Evolutionary conservation across 2,329 filamentous ascomycete genomes (phyloP).

Genomic region (Epicoccum sorghinum): DNA sequence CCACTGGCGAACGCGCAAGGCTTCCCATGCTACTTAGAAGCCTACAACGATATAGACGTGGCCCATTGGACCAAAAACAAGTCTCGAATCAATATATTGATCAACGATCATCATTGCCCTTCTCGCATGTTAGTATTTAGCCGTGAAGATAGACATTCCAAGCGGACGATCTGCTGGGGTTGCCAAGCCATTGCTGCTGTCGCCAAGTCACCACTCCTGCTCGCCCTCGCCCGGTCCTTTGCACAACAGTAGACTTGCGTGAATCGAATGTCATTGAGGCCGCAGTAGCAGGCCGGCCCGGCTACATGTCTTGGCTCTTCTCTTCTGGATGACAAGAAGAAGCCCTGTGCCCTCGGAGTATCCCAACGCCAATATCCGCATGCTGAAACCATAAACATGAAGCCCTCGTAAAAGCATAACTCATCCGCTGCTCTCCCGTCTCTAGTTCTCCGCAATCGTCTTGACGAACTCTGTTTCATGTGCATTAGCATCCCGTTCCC

Average conservation of each 20-base stretch:
- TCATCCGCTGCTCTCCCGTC: background rate
- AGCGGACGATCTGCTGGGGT: background rate
- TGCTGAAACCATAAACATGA: constrained; percentile 31
- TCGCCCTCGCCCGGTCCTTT: background rate
- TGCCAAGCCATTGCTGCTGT: background rate
- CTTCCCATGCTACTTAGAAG: constrained; percentile 39
- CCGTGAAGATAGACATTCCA: too few relatives aligned
- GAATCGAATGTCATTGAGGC: constrained; percentile 16
- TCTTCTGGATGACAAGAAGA: background rate
- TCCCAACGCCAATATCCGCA: constrained; percentile 41
- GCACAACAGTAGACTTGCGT: background rate
- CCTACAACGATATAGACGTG: constrained; percentile 36
- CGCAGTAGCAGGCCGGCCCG: constrained; percentile 15
- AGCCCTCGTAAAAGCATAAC: constrained; percentile 20
- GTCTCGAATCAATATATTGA: constrained; percentile 11
- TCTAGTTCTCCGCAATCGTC: constrained; percentile 49
- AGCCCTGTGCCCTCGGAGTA: constrained; percentile 13
- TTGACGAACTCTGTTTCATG: constrained; percentile 45
- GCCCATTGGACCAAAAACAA: constrained; percentile 42
- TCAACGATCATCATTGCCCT: background rate
- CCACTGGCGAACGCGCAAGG: constrained; percentile 42
- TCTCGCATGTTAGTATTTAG: too few relatives aligned
- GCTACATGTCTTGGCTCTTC: constrained; percentile 18
- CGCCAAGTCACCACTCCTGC: background rate
- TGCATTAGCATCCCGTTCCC: constrained; percentile 13